Base-by-base conservation (phyloP, 108 stramenopile genomes). In the Nitzschia palea region DNA sequence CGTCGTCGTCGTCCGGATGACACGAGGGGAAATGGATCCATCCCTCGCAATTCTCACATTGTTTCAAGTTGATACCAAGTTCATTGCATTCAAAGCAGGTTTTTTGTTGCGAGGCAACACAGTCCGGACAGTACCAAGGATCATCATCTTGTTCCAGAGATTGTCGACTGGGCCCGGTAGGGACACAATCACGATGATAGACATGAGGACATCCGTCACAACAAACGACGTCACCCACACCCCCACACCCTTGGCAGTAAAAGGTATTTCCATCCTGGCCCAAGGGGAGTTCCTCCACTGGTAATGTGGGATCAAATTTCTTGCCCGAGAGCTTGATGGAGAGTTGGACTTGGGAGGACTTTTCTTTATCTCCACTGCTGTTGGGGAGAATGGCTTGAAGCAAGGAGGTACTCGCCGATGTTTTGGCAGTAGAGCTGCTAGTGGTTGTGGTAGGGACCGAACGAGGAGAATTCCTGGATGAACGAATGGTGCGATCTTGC, bases 81-180 rank as follows among this genome's bases (percentile, higher is more conserved):
- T 71, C 58, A 18, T 59, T 67, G 35, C 54, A 53, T 55, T 54
- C 66, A 34, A 54, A 55, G 30, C 54, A 55, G 2, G 26, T 40
- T 37, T 34, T 42, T 77, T 63, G 55, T 30, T 63, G 55, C 37
- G 68, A 67, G 9, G 45, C 57, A 2, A 65, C 35, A 60, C 91
- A 93, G n/a, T 71, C 77, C 18, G 85, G 88, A 68, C 91, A 93
- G 67, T 65, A 90, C 91, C 91, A 93, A 1, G 91, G 91, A 67
- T 93, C 87, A 37, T 93, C 88, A 48, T 90, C 91, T 43, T 77
- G 70, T 18, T 83, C 81, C 14, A 88, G 67, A 36, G 75, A 74
- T 10, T 43, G 58, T 15, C 82, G 79, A 70, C 83, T 81, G 18
- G 72, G 61, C 29, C 44, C 50, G 29, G 67, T 72, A 14, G 88